Evolutionary conservation across 1,284 basidiomycete genomes (phyloP).

Genomic region (Leccinum pallidistipes): DNA sequence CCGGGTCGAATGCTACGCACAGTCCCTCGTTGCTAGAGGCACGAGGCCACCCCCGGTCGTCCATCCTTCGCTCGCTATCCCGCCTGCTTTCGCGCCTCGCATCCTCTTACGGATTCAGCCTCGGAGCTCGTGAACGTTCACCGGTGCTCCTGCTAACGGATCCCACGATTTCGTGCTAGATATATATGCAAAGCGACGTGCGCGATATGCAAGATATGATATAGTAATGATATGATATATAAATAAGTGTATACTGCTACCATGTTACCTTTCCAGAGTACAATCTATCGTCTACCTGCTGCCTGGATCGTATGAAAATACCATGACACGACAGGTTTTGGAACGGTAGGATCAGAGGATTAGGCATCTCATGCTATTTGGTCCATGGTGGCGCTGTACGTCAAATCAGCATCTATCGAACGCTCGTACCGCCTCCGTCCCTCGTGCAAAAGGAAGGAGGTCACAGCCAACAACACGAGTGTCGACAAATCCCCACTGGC

Average conservation of each 20-base stretch:
- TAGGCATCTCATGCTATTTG: slow-evolving; percentile 42
- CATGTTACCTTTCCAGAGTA: slow-evolving; percentile 6
- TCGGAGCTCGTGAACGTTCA: background rate
- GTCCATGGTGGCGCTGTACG: slow-evolving; percentile 38
- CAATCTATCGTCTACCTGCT: background rate
- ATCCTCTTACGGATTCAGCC: slow-evolving; percentile 5
- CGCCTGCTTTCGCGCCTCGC: slow-evolving; percentile 29
- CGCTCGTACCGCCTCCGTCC: slow-evolving; percentile 78
- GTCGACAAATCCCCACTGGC: slow-evolving; percentile 67
- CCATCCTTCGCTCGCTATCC: slow-evolving; percentile 26
- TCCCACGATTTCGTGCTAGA: background rate
- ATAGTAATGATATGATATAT: slow-evolving; percentile 12
- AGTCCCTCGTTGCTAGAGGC: slow-evolving; percentile 29
- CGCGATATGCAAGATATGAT: slow-evolving; percentile 3
- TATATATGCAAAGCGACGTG: background rate
- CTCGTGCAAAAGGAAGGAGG: slow-evolving; percentile 80
- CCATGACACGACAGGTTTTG: background rate
- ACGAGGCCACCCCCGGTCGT: slow-evolving; percentile 17
- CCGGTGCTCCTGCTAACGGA: background rate
- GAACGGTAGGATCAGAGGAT: background rate
- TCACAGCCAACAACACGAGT: slow-evolving; percentile 69
- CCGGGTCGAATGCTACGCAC: slow-evolving; percentile 32
- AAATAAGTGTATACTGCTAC: slow-evolving; percentile 8
- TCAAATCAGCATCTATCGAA: slow-evolving; percentile 39
- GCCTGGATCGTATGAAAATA: background rate